Conservation (phyloP, 768 basidiomycete genomes). For the Boletus coccyginus region DNA sequence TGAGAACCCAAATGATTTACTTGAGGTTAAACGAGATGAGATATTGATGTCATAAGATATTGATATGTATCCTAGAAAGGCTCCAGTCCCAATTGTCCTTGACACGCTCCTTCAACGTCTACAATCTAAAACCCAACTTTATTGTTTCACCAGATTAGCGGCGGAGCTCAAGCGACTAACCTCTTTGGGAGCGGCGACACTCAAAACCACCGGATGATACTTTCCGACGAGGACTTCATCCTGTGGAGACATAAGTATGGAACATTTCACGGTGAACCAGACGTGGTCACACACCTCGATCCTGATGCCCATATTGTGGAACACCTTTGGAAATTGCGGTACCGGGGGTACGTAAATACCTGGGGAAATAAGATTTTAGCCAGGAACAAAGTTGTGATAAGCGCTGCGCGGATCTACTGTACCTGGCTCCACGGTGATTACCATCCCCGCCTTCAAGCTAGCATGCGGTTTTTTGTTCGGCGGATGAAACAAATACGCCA, state of each 20-base stretch:
- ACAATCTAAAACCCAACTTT: slow-evolving; percentile 43
- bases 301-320: slow-evolving; percentile 88
- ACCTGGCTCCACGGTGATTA: slow-evolving; percentile 90
- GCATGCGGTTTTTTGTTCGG: slow-evolving; percentile 5
- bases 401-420: slow-evolving; percentile 23
- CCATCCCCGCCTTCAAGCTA: slow-evolving; percentile 81
- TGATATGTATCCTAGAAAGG: slow-evolving; percentile 34
- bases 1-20: slow-evolving; percentile 3
- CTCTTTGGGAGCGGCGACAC: slow-evolving; percentile 80
- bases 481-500: background rate
- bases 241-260: slow-evolving; percentile 27
- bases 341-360: slow-evolving; percentile 88
- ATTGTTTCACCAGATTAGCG: slow-evolving; percentile 1
- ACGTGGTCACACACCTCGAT: slow-evolving; percentile 61
- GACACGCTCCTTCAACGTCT: slow-evolving; percentile 80
- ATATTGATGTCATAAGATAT: slow-evolving; percentile 5
- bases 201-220: slow-evolving; percentile 59
- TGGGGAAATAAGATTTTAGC: slow-evolving; percentile 18
- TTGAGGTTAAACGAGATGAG: background rate
- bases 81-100: slow-evolving; percentile 64
- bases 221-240: slow-evolving; percentile 75
- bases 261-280: background rate
- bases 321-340: slow-evolving; percentile 76
- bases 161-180: slow-evolving; percentile 33
- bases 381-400: background rate